Evolutionary conservation across 306 rosid genomes (phyloP).

Genomic region (Clitoria ternatea): DNA sequence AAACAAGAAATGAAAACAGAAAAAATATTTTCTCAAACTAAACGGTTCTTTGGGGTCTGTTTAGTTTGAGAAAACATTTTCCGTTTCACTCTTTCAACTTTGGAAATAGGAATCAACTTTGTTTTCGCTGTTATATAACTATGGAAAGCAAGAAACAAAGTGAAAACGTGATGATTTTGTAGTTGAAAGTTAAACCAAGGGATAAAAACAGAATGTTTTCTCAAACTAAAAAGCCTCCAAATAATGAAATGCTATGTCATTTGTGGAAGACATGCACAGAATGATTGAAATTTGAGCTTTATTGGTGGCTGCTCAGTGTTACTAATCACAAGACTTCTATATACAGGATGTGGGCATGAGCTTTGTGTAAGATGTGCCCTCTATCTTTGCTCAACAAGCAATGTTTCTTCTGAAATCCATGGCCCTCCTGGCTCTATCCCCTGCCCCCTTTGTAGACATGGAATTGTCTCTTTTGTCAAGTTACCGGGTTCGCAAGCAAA

Average conservation of each 20-base stretch:
- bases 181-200: too few species aligned
- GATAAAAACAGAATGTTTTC: too few species aligned
- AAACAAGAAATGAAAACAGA: too few species aligned
- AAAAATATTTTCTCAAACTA: too few species aligned
- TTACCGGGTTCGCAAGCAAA: constrained; percentile 63
- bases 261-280: neutral
- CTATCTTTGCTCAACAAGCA: constrained; percentile 86
- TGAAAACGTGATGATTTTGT: too few species aligned
- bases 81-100: too few species aligned
- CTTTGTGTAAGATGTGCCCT: constrained; percentile 94
- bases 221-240: too few species aligned
- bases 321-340: constrained; percentile 22
- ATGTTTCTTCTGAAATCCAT: constrained; percentile 48
- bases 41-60: too few species aligned
- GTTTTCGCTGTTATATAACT: too few species aligned
- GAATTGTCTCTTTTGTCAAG: constrained; percentile 71
- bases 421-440: constrained; percentile 87
- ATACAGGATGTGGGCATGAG: constrained; percentile 83
- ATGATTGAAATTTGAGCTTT: constrained; percentile 1
- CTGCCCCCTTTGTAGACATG: constrained; percentile 84
- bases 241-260: neutral
- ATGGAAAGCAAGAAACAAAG: too few species aligned
- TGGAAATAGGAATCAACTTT: too few species aligned
- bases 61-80: too few species aligned
- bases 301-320: neutral